Evolutionary conservation across 352 stramenopile species (phyloP), one percentile per base, ranked within the genome.

Genomic region (Phytophthora macrochlamydospora): DNA sequence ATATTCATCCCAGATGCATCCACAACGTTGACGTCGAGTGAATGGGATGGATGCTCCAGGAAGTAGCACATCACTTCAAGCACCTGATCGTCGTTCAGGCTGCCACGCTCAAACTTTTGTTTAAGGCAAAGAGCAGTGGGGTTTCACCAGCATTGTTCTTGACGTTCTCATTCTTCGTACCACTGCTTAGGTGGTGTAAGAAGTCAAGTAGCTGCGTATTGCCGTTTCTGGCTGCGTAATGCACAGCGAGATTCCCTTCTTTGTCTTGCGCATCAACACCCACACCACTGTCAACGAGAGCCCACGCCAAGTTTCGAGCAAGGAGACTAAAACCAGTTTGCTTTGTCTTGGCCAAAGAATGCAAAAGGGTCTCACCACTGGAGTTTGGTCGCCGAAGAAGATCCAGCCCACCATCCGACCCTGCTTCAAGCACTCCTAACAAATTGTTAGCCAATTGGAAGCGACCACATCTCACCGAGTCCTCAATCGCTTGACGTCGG

Each of bases 381-480:
- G 65, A 56, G 42, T 91, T 94, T 3, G 68, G 24, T 4, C 69
- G 79, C 32, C 70, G 71, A 2, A 90, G 56, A 5, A 90, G 35
- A 37, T 56, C 54, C 0, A 65, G 60, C 0, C 51, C 71, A 31
- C 78, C 71, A 18, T 77, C 84, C 3, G 78, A 76, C 24, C 49
- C 56, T 3, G 85, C 71, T 49, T 91, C 82, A 7, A 83, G 73
- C 1, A 79, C 71, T 0, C 82, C 73, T 29, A 94, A 77, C 9
- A 94, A 49, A 49, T 94, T 94, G 38, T 73, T 78, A 13, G 86
- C 82, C 3, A 94, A 62, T 55, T 92, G 82, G 54, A 92, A 94
- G 53, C 91, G 75, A 1, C 81, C 78, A 42, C 81, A 92, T 3
- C 77, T 64, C 2, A 94, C 71, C 0, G 83, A 79, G 40, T 94